Percentiles rank a stretch among this genome's conserved stretches.
phyloP scores from a whole-genome alignment of 345 rosid genomes.

The Xanthoceras sorbifolium region DNA sequence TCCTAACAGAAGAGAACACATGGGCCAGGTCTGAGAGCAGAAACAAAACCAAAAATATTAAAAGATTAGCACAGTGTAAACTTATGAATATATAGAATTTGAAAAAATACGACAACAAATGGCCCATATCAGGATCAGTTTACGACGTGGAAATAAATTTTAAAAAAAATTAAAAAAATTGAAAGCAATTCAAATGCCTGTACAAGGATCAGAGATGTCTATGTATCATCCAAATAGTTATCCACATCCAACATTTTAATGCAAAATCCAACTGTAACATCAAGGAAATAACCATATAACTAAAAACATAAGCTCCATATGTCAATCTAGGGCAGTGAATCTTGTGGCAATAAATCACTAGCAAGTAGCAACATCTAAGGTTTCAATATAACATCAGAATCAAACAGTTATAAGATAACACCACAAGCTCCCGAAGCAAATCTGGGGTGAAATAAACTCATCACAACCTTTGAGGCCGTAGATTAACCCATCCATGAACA shows the following conservation, averaged over 20 bases:
- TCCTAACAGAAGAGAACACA: conserved; percentile 70
- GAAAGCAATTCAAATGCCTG: not conserved
- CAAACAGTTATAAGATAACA: not conserved
- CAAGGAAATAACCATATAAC: not conserved
- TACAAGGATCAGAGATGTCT: not conserved
- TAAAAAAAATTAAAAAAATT: not conserved
- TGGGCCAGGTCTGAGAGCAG: conserved; percentile 73
- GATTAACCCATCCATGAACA: not conserved
- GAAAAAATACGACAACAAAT: not conserved
- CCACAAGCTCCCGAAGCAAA: not conserved
- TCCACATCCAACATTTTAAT: not conserved
- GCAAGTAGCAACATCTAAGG: not conserved
- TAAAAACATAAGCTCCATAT: not conserved
- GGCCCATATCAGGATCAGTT: not conserved
- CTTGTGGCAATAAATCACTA: not conserved
- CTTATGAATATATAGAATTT: not conserved
- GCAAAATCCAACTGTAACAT: not conserved
- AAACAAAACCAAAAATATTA: conserved; percentile 24
- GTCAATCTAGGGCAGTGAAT: not conserved
- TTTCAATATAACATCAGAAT: not conserved
- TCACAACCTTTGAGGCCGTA: not conserved
- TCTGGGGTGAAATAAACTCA: not conserved
- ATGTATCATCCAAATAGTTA: not conserved
- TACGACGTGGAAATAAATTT: not conserved
- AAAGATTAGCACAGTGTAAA: not conserved